phyloP scores from a whole-genome alignment of 2,329 filamentous ascomycete genomes.

The Diaporthe sp. region DNA sequence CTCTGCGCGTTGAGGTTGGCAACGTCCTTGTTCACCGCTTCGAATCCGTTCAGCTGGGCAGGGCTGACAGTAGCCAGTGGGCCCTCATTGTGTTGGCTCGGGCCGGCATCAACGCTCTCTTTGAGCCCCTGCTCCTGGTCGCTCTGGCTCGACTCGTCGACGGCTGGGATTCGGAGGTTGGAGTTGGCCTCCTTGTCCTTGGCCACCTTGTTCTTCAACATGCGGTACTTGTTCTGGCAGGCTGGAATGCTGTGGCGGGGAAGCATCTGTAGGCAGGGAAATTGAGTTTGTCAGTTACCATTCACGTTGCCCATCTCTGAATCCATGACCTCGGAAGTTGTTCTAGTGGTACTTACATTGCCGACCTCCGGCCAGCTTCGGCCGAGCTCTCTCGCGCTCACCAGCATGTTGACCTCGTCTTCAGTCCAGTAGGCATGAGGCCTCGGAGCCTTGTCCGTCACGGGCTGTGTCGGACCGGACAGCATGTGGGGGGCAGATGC shows the following conservation, averaged over 20 bases:
- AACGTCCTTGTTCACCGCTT: not conserved
- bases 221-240: not conserved
- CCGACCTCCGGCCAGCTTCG: not conserved
- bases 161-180: not conserved
- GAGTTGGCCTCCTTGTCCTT: not conserved
- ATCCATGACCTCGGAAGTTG: too few species aligned
- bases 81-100: accelerated
- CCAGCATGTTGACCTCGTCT: not conserved
- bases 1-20: too few species aligned
- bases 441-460: not conserved
- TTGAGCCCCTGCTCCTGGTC: too few species aligned
- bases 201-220: not conserved
- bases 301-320: too few species aligned
- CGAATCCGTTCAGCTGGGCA: not conserved
- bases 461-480: not conserved
- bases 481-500: not conserved
- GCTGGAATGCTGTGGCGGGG: not conserved
- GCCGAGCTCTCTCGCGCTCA: not conserved
- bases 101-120: not conserved
- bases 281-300: not conserved
- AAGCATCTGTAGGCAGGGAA: not conserved
- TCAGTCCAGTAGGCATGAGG: not conserved
- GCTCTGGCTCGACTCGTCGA: too few species aligned
- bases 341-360: not conserved
- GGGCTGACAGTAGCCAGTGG: not conserved